phyloP scores from a whole-genome alignment of 176 grass and related monocot species.

The Bonia amplexicaulis region DNA sequence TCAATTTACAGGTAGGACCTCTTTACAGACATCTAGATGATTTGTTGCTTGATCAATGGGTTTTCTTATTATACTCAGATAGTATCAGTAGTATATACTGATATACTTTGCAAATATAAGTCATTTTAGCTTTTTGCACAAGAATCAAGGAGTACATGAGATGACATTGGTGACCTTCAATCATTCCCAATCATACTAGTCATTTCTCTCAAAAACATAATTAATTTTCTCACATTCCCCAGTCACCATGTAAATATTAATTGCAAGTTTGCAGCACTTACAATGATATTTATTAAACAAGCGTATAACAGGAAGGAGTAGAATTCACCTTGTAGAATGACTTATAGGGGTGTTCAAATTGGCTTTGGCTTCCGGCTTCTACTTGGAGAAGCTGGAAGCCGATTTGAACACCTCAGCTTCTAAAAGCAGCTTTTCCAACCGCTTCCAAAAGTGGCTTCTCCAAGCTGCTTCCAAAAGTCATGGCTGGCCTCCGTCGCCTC shows the following conservation, averaged over 20 bases:
- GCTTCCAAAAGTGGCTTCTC: no score
- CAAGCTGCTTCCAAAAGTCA: no score
- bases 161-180: neutral
- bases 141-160: neutral
- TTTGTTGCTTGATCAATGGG: constrained; percentile 4
- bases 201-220: neutral
- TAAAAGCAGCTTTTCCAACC: no score
- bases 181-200: neutral
- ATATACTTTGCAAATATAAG: neutral
- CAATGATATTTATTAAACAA: neutral
- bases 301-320: neutral
- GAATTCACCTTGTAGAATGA: neutral
- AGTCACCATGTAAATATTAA: constrained; percentile 14
- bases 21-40: neutral
- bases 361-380: no score
- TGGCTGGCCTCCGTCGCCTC: no score
- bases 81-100: neutral
- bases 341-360: neutral
- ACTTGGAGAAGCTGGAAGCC: no score
- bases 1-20: constrained; percentile 79
- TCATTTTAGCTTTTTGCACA: neutral
- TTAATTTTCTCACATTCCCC: constrained; percentile 13
- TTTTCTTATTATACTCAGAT: constrained; percentile 6
- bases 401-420: no score
- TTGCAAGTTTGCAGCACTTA: neutral